Evolutionary conservation across 495 filamentous ascomycete genomes (phyloP).

Genomic region (Pyrenopolyporus hunteri): DNA sequence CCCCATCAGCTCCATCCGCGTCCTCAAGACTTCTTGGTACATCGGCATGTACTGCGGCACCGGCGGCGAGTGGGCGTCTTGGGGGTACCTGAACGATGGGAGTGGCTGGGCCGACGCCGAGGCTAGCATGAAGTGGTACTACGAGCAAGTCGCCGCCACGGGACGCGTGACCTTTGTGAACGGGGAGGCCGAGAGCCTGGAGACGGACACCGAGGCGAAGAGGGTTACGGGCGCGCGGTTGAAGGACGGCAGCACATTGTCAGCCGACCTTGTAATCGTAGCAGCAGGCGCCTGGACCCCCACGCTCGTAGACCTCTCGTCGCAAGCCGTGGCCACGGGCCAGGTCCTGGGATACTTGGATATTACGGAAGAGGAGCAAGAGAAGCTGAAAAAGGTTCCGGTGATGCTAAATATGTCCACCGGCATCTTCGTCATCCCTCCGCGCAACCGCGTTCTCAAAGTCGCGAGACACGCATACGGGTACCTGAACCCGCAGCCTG

Average conservation of each 20-base stretch:
- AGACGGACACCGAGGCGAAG: constrained; percentile 44
- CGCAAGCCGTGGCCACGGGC: constrained; percentile 75
- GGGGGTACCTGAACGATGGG: constrained; percentile 81
- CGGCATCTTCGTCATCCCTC: constrained; percentile 85
- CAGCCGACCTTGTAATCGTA: constrained; percentile 75
- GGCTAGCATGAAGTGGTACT: constrained; percentile 68
- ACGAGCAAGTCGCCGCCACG: constrained; percentile 57
- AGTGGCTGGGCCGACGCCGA: constrained; percentile 89
- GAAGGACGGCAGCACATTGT: constrained; percentile 56
- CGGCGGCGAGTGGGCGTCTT: constrained; percentile 59
- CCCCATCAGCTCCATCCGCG: constrained; percentile 56
- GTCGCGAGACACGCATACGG: constrained; percentile 83
- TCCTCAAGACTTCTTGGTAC: constrained; percentile 56
- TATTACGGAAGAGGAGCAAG: constrained; percentile 71
- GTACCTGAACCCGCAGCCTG: constrained; percentile 71
- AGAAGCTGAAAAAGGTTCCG: constrained; percentile 66
- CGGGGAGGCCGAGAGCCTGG: constrained; percentile 65
- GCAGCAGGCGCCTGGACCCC: constrained; percentile 88
- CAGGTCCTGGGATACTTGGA: constrained; percentile 80
- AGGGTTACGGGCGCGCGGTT: constrained; percentile 61
- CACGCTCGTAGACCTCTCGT: constrained; percentile 76
- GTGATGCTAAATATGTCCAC: constrained; percentile 79
- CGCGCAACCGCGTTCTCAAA: constrained; percentile 72
- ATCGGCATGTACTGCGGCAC: constrained; percentile 57
- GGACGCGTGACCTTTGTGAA: constrained; percentile 67